Evolutionary conservation across 306 rosid species (phyloP).

Genomic region (Cucumis melo): DNA sequence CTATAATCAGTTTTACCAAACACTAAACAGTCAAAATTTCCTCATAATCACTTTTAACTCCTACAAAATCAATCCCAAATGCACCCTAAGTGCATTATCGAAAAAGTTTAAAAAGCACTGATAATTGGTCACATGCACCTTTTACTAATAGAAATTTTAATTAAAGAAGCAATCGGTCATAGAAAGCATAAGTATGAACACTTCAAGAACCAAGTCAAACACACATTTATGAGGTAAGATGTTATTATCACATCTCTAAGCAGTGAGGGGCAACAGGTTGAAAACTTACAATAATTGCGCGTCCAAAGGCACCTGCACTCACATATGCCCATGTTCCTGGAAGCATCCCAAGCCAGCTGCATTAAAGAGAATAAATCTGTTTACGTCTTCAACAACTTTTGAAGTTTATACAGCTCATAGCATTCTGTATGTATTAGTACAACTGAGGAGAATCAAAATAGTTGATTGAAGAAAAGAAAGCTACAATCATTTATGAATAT

Average conservation of each 20-base stretch:
- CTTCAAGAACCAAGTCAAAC: not conserved
- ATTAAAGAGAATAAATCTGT: not conserved
- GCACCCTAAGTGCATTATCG: not conserved
- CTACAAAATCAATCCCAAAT: no score
- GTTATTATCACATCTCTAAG: not conserved
- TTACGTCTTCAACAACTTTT: not conserved
- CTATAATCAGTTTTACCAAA: no score
- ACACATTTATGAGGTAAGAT: not conserved
- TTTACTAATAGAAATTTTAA: not conserved
- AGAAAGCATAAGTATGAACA: not conserved
- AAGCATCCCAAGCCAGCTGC: slow-evolving; percentile 99
- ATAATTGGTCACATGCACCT: not conserved
- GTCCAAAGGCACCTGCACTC: slow-evolving; percentile 98
- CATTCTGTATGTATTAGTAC: not conserved
- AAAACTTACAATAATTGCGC: slow-evolving; percentile 85
- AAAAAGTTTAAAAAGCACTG: not conserved
- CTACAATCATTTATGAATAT: not conserved
- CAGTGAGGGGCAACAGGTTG: not conserved
- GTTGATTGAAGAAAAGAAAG: not conserved
- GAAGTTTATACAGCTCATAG: not conserved
- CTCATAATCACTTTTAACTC: no score
- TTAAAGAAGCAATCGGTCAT: not conserved
- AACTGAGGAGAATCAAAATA: not conserved
- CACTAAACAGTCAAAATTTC: no score
- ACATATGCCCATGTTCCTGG: slow-evolving; percentile 99